Evolutionary conservation across 495 filamentous ascomycete species (phyloP).

Genomic region (Bathelium albidoporum): DNA sequence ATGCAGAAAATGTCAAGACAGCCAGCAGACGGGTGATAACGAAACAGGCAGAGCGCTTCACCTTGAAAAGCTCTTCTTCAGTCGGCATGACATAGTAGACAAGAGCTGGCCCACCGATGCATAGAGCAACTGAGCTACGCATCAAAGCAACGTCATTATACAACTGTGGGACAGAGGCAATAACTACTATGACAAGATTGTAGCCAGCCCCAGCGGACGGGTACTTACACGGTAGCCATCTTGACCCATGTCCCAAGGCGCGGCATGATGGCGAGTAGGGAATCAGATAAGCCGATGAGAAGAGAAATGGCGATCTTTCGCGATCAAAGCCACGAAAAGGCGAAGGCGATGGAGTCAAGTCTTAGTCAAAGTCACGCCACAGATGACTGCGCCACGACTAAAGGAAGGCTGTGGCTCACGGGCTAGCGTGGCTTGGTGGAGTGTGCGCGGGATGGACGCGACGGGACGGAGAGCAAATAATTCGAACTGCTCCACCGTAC

Average conservation of each 20-base stretch:
- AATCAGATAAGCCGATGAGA: background rate
- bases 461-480: too few species aligned
- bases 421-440: too few species aligned
- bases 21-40: background rate
- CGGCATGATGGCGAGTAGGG: background rate
- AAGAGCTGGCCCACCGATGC: slow-evolving; percentile 75
- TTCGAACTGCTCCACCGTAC: too few species aligned
- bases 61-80: slow-evolving; percentile 80
- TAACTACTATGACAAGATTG: background rate
- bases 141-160: too few species aligned
- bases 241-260: slow-evolving; percentile 38
- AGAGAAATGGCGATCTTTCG: background rate
- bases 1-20: too few species aligned
- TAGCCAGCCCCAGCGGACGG: background rate
- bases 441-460: too few species aligned
- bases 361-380: too few species aligned
- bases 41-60: slow-evolving; percentile 16
- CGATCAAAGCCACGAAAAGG: background rate
- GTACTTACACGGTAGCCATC: slow-evolving; percentile 42
- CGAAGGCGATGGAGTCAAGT: background rate
- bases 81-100: slow-evolving; percentile 72
- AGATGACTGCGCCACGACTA: too few species aligned
- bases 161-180: too few species aligned
- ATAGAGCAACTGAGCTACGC: slow-evolving; percentile 53
- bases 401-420: too few species aligned